Conservation (phyloP, 331 rosid species). For the Quercus tomentella region DNA sequence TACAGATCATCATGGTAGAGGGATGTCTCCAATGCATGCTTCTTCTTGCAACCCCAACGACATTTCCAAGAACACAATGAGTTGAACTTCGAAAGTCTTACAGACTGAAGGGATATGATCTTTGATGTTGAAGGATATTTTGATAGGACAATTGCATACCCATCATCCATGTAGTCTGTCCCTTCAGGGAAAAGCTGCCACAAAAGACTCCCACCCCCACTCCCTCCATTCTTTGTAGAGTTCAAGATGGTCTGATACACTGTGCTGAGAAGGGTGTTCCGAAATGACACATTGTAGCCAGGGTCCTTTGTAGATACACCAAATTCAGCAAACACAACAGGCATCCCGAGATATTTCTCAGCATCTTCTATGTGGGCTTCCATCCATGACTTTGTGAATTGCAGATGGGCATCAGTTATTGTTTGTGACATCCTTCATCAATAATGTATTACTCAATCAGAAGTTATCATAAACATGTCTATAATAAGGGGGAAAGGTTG, state of each 20-base stretch:
- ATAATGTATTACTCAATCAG: slow-evolving; percentile 22
- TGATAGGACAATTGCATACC: slow-evolving; percentile 78
- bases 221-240: slow-evolving; percentile 86
- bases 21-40: slow-evolving; percentile 25
- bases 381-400: slow-evolving; percentile 85
- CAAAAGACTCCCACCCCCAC: slow-evolving; percentile 88
- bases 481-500: background rate
- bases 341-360: slow-evolving; percentile 82
- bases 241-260: slow-evolving; percentile 61
- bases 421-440: slow-evolving; percentile 68
- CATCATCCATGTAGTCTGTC: slow-evolving; percentile 95
- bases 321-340: slow-evolving; percentile 74
- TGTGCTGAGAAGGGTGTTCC: slow-evolving; percentile 49
- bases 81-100: slow-evolving; percentile 59
- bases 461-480: slow-evolving; percentile 3
- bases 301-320: slow-evolving; percentile 82
- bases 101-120: slow-evolving; percentile 66
- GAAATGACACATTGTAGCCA: slow-evolving; percentile 65
- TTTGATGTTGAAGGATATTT: slow-evolving; percentile 64
- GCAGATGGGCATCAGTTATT: slow-evolving; percentile 60
- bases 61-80: slow-evolving; percentile 66
- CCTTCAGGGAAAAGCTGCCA: slow-evolving; percentile 97
- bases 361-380: slow-evolving; percentile 93
- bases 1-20: slow-evolving; percentile 40
- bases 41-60: slow-evolving; percentile 88